Percentiles rank a stretch among this genome's conserved stretches.
phyloP scores from a whole-genome alignment of 495 filamentous ascomycete genomes.

The Beverwykella pulmonaria region DNA sequence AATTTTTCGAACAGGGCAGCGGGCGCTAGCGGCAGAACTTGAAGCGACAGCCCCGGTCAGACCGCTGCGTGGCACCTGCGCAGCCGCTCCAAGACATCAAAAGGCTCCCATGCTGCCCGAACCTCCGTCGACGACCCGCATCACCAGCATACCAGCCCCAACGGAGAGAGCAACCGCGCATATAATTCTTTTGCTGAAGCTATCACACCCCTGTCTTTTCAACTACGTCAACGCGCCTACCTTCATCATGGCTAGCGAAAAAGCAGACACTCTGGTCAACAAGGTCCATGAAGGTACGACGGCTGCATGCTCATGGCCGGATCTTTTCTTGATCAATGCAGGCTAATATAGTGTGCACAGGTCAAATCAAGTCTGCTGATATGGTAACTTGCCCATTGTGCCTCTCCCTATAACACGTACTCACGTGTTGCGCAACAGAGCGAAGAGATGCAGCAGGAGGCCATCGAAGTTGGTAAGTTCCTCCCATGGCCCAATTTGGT shows the following conservation, averaged over 20 bases:
- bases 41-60: conserved; percentile 1
- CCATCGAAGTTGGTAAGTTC: conserved; percentile 84
- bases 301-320: background rate
- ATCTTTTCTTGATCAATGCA: background rate
- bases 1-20: background rate
- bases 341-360: conserved; percentile 56
- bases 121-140: background rate
- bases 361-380: conserved; percentile 93
- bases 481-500: background rate
- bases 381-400: conserved; percentile 65
- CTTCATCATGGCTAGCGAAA: conserved; percentile 46
- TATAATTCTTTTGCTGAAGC: background rate
- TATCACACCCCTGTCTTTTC: background rate
- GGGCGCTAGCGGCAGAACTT: background rate
- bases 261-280: conserved; percentile 49
- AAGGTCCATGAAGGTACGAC: conserved; percentile 65
- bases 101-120: conserved; percentile 2
- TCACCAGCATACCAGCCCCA: conserved; percentile 4
- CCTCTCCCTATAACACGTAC: background rate
- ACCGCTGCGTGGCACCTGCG: conserved; percentile 3
- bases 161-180: background rate
- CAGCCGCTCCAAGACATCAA: background rate
- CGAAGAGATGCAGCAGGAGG: conserved; percentile 95
- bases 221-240: background rate
- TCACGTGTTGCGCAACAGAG: conserved; percentile 56